phyloP scores from a whole-genome alignment of 768 basidiomycete genomes.

The Lactifluus pinguis region DNA sequence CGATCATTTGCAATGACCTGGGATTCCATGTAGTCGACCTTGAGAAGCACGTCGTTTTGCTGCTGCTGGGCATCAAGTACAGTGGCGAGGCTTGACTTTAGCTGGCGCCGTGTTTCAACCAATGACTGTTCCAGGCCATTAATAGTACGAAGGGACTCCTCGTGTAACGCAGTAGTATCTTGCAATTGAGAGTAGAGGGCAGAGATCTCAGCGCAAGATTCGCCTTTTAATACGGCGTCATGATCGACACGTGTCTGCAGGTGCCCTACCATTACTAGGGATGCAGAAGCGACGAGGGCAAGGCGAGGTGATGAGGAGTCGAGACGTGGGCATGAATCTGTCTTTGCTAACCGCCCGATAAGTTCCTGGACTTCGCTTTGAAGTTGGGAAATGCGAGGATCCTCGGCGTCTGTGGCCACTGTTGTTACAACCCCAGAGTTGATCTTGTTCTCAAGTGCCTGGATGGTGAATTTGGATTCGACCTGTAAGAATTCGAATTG shows the following conservation, averaged over 20 bases:
- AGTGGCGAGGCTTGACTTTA: background rate
- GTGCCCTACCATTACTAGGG: slow-evolving; percentile 17
- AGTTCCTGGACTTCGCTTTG: slow-evolving; percentile 14
- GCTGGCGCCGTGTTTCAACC: background rate
- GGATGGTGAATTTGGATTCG: slow-evolving; percentile 56
- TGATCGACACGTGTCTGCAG: slow-evolving; percentile 17
- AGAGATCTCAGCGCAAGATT: background rate
- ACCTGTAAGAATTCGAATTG: slow-evolving; percentile 59
- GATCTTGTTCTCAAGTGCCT: slow-evolving; percentile 48
- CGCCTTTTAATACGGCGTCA: background rate
- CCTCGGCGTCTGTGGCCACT: slow-evolving; percentile 9
- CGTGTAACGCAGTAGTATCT: background rate
- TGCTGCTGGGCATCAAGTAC: background rate
- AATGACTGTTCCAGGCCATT: slow-evolving; percentile 1
- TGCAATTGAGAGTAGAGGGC: slow-evolving; percentile 3
- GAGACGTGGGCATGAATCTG: slow-evolving; percentile 16
- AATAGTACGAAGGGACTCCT: background rate
- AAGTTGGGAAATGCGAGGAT: slow-evolving; percentile 14
- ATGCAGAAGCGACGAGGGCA: slow-evolving; percentile 10
- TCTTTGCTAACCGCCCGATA: slow-evolving; percentile 6
- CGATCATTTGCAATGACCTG: slow-evolving; percentile 8
- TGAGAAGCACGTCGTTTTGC: slow-evolving; percentile 11
- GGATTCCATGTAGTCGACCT: slow-evolving; percentile 7
- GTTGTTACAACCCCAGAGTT: slow-evolving; percentile 11
- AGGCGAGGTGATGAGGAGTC: slow-evolving; percentile 4